These are phyloP conservation scores for Phascolomyces articulosus DNA, from an alignment of 371 early-diverging fungal species.

Conservation along the genomic window DNA sequence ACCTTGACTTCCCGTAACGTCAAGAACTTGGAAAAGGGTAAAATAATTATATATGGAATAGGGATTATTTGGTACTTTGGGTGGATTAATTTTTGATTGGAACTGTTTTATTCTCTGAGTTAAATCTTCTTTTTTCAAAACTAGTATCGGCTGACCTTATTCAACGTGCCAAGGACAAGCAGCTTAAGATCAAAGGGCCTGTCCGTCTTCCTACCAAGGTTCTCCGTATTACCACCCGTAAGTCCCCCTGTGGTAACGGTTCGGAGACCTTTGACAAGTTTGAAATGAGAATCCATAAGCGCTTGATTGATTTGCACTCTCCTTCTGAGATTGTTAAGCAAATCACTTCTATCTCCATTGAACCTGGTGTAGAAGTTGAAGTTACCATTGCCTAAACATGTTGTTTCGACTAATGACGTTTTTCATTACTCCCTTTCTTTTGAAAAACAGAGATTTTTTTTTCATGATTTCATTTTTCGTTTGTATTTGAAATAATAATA, in stretches of 20 bases:
- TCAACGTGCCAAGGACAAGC: conserved; percentile 97
- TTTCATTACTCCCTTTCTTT: too few species aligned
- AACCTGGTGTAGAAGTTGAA: conserved; percentile 99
- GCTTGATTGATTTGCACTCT: conserved; percentile 97
- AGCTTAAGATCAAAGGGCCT: conserved; percentile 97
- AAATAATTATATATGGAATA: conserved; percentile 29
- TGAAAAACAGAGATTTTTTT: too few species aligned
- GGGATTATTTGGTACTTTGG: neutral
- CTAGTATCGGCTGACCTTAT: conserved; percentile 94
- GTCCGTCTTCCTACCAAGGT: conserved; percentile 99
- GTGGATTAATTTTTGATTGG: neutral
- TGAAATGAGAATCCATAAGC: conserved; percentile 99
- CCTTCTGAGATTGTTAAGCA: conserved; percentile 99
- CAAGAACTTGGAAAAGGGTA: conserved; percentile 95
- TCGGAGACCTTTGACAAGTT: conserved; percentile 99
- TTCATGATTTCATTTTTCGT: neutral
- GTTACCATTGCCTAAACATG: conserved; percentile 89
- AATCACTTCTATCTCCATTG: conserved; percentile 98
- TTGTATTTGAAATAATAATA: neutral
- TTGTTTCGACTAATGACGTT: neutral
- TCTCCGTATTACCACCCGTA: conserved; percentile 98
- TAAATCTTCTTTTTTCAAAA: too few species aligned
- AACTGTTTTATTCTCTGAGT: too few species aligned
- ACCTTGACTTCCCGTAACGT: conserved; percentile 98
- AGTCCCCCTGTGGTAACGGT: conserved; percentile 99